These are phyloP conservation scores for Hordeum pubiflorum DNA, from an alignment of 202 grass and related monocot species.

Conservation along the genomic window DNA sequence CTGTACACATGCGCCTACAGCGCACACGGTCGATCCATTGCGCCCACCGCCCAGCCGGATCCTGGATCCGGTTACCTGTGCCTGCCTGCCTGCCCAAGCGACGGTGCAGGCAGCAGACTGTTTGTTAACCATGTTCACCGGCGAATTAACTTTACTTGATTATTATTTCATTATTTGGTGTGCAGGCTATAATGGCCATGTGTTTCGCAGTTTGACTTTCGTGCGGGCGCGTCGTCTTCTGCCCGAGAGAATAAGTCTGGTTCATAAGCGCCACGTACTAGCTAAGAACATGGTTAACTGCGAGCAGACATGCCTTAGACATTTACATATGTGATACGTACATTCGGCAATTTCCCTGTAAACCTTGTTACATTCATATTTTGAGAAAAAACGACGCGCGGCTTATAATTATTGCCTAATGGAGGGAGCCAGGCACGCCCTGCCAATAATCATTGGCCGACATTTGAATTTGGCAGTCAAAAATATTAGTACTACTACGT, in stretches of 20 bases:
- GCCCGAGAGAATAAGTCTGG: not conserved
- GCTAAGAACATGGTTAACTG: no score
- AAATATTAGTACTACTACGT: no score
- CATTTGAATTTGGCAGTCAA: no score
- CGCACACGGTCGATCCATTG: not conserved
- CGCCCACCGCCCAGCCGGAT: not conserved
- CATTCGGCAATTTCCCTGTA: no score
- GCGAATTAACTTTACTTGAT: not conserved
- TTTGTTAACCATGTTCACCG: not conserved
- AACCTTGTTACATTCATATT: no score
- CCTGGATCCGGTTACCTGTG: not conserved
- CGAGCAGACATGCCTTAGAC: no score
- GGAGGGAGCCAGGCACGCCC: no score
- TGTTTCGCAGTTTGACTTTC: not conserved
- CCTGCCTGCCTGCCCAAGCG: not conserved
- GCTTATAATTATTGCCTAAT: no score
- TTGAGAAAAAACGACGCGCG: no score
- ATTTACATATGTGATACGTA: no score
- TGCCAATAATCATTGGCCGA: no score
- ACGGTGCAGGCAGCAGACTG: not conserved
- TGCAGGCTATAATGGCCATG: not conserved
- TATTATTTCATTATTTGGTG: no score
- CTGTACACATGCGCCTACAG: conserved; percentile 5
- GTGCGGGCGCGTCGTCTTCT: not conserved
- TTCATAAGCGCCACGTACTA: not conserved